A percentile compares a stretch with the other conserved stretches of the same genome.
phyloP scores from a whole-genome alignment of 2,329 filamentous ascomycete genomes.

The Sphaerulina populicola region DNA sequence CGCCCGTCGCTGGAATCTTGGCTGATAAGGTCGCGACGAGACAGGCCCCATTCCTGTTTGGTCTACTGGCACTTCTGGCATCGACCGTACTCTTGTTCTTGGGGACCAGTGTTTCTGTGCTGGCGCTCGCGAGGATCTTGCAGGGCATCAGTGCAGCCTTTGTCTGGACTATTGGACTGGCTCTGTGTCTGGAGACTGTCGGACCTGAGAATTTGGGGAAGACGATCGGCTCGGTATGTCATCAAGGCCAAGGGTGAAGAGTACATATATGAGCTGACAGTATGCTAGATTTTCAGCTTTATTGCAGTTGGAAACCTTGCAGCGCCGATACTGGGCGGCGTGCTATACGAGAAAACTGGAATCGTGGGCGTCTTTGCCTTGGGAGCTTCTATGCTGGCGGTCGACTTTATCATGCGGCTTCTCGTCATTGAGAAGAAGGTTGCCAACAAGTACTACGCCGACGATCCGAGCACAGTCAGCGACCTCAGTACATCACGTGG shows the following conservation, averaged over 20 bases:
- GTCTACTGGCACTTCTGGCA: slow-evolving; percentile 45
- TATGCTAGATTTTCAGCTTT: slow-evolving; percentile 48
- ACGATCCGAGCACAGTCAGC: slow-evolving; percentile 23
- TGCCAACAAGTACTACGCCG: slow-evolving; percentile 40
- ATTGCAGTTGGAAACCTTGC: slow-evolving; percentile 50
- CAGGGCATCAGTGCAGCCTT: slow-evolving; percentile 52
- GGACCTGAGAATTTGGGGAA: slow-evolving; percentile 51
- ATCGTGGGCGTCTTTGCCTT: slow-evolving; percentile 53
- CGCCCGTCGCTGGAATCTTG: slow-evolving; percentile 47
- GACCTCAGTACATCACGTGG: slow-evolving; percentile 17
- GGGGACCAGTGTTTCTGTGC: slow-evolving; percentile 41
- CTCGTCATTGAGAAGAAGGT: slow-evolving; percentile 56
- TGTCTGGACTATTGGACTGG: slow-evolving; percentile 53
- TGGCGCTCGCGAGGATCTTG: slow-evolving; percentile 47
- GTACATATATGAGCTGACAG: background rate
- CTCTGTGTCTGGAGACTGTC: slow-evolving; percentile 53
- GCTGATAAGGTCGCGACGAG: slow-evolving; percentile 48
- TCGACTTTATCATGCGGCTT: slow-evolving; percentile 54
- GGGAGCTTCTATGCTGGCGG: slow-evolving; percentile 45
- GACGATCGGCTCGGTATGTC: slow-evolving; percentile 48
- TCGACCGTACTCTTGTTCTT: slow-evolving; percentile 50
- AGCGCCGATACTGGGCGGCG: slow-evolving; percentile 52
- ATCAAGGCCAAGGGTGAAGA: background rate
- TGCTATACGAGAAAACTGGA: slow-evolving; percentile 52
- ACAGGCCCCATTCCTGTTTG: slow-evolving; percentile 50